Evolutionary conservation across 2,329 filamentous ascomycete species (phyloP).

Genomic region (Knufia fluminis): DNA sequence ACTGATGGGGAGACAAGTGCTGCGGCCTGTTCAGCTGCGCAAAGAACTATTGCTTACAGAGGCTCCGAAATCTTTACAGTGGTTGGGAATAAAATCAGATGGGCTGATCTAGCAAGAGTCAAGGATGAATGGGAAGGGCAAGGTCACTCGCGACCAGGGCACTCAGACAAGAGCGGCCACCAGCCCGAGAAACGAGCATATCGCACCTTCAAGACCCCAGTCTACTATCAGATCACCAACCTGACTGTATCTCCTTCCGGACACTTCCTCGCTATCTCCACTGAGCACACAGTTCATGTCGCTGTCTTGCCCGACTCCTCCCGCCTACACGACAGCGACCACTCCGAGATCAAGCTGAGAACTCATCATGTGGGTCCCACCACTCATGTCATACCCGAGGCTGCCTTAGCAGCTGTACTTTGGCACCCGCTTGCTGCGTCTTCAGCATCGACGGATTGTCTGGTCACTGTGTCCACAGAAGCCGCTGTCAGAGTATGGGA

Average conservation of each 20-base stretch:
- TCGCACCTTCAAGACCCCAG: constrained; percentile 65
- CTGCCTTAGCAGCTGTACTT: constrained; percentile 67
- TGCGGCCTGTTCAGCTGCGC: constrained; percentile 31
- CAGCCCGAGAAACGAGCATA: constrained; percentile 7
- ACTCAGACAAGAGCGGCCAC: constrained; percentile 20
- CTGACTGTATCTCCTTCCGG: constrained; percentile 74
- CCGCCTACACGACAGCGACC: constrained; percentile 62
- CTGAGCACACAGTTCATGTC: constrained; percentile 79
- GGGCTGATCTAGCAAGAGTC: constrained; percentile 73
- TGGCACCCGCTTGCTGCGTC: constrained; percentile 85
- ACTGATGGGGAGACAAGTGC: constrained; percentile 15
- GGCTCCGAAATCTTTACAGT: constrained; percentile 85
- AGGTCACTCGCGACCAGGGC: constrained; percentile 13
- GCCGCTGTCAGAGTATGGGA: constrained; percentile 88
- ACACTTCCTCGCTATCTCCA: constrained; percentile 71
- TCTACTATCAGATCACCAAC: constrained; percentile 75
- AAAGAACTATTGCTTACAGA: constrained; percentile 62
- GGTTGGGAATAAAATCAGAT: constrained; percentile 80
- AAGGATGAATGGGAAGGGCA: constrained; percentile 52
- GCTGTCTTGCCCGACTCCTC: constrained; percentile 73
- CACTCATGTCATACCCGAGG: constrained; percentile 78
- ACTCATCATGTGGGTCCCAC: constrained; percentile 88
- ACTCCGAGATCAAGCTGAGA: constrained; percentile 63
- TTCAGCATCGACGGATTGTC: constrained; percentile 55
- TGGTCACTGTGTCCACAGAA: constrained; percentile 83